Evolutionary conservation across 1,284 basidiomycete species (phyloP), one percentile per base, ranked within the genome.

Genomic region (Neonothopanus nambi): DNA sequence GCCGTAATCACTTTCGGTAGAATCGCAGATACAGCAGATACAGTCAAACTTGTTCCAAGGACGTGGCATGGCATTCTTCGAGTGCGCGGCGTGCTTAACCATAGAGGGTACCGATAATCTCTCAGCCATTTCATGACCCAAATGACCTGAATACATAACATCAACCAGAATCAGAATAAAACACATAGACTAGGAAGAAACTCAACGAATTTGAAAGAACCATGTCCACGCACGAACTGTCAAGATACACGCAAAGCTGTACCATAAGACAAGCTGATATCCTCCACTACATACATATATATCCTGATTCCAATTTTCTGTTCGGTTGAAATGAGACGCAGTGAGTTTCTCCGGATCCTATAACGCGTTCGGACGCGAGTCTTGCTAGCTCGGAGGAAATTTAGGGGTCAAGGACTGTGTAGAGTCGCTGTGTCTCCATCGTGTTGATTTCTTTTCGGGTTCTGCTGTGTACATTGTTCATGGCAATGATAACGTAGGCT

Each of bases 1-100:
- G 62, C 57, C 6, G 63, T 51, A 48, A 78, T 70, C 20, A 68
- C 62, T 28, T 66, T 57, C 28, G 59, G 51, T 24, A 79, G 63
- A 12, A 70, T 35, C 9, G 63, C 51, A 35, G 67, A 65, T 17
- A 77, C 61, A 15, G 51, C 57, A 41, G 2, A n/a, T n/a, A n/a
- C n/a, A n/a, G n/a, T n/a, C n/a, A n/a, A 59, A 13, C 13, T 44
- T n/a, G 17, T 42, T 21, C 20, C 40, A 57, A n/a, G 51, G 36
- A 28, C 59, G 60, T 23, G 41, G 17, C n/a, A n/a, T n/a, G n/a
- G n/a, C 33, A 38, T 9, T 21, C 38, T 24, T 23, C 18, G 8
- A 56, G 26, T 18, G 39, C 28, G n/a, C n/a, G n/a, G n/a, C n/a
- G 5, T 41, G n/a, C n/a, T 24, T 20, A 13, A 52, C 26, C 33